A percentile compares a stretch with the other conserved stretches of the same genome.
These are phyloP conservation scores for Tricholoma bakamatsutake DNA, from an alignment of 768 basidiomycete genomes.

Conservation along the genomic window DNA sequence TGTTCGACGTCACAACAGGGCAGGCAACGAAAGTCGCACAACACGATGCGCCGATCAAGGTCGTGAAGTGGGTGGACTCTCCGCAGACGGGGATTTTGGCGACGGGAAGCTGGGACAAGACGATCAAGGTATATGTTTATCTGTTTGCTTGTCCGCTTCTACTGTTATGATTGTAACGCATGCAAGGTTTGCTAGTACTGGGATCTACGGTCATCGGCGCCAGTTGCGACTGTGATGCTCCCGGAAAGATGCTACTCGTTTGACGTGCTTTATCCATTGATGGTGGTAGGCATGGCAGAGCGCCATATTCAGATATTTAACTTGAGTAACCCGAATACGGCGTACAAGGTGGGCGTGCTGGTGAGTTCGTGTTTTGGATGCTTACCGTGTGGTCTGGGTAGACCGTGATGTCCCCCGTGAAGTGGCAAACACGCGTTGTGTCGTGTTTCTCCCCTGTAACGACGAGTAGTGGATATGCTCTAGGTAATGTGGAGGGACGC, in stretches of 20 bases:
- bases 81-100: slow-evolving; percentile 71
- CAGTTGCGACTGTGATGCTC: slow-evolving; percentile 72
- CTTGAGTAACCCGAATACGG: slow-evolving; percentile 69
- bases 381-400: slow-evolving; percentile 22
- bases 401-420: slow-evolving; percentile 81
- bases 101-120: slow-evolving; percentile 98
- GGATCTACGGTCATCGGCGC: slow-evolving; percentile 73
- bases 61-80: slow-evolving; percentile 75
- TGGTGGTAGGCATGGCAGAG: slow-evolving; percentile 93
- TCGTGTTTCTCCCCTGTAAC: slow-evolving; percentile 72
- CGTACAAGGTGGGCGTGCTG: slow-evolving; percentile 58
- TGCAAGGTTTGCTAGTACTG: slow-evolving; percentile 60
- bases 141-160: not conserved
- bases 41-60: slow-evolving; percentile 85
- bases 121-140: slow-evolving; percentile 64
- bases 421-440: slow-evolving; percentile 88
- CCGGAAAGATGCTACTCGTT: slow-evolving; percentile 88
- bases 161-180: not conserved
- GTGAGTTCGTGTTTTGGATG: not conserved
- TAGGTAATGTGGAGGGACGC: slow-evolving; percentile 85
- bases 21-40: slow-evolving; percentile 79
- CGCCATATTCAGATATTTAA: slow-evolving; percentile 88
- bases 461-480: slow-evolving; percentile 63
- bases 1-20: slow-evolving; percentile 86
- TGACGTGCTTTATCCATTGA: slow-evolving; percentile 72